Base-by-base conservation (phyloP, 768 basidiomycete genomes). In the Termitomyces sp. region DNA sequence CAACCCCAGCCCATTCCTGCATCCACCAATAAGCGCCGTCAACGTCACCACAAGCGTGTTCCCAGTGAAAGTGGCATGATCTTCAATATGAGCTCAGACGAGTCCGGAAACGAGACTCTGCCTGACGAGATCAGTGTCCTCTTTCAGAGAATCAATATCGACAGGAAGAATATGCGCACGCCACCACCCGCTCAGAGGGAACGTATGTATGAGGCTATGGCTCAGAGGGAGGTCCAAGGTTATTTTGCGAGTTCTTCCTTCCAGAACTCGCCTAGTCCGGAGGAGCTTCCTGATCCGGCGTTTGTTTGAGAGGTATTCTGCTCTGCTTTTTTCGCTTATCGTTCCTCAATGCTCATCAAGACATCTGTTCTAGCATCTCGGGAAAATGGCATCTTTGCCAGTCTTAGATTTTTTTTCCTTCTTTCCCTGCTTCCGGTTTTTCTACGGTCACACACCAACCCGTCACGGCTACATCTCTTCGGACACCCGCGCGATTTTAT, bases 231-330 rank as follows among this genome's bases (percentile, higher is more conserved):
- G 59, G 70, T 70, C 3, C 63, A 57, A 15, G 63, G 78, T 8
- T 88, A 81, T 65, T 91, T 88, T 68, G 88, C 89, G 61, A 90
- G 87, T 64, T 90, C 88, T 32, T 74, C 78, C 64, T 91, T 90
- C 82, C 89, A 90, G 77, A 91, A 90, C 75, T 89, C 87, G 56
- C 89, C 89, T 15, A 89, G 85, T 63, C 89, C 89, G 51, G 89
- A 90, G 58, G 88, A 88, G 65, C 71, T 91, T 46, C 89, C 89
- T 45, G 80, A 82, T 57, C 87, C 87, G 53, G 72, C 77, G 60
- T 84, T 87, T 65, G 71, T 73, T 50, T 77, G 68, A 77, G 68
- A 46, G 56, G 48, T 54, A 17, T 43, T 32, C 38, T 14, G 4
- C 12, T 11, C 43, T n/a, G n/a, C n/a, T 28, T 35, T 38, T 26